Evolutionary conservation across 148 eudicot species (phyloP), one percentile per base, ranked within the genome.

Genomic region (Drosera capensis): DNA sequence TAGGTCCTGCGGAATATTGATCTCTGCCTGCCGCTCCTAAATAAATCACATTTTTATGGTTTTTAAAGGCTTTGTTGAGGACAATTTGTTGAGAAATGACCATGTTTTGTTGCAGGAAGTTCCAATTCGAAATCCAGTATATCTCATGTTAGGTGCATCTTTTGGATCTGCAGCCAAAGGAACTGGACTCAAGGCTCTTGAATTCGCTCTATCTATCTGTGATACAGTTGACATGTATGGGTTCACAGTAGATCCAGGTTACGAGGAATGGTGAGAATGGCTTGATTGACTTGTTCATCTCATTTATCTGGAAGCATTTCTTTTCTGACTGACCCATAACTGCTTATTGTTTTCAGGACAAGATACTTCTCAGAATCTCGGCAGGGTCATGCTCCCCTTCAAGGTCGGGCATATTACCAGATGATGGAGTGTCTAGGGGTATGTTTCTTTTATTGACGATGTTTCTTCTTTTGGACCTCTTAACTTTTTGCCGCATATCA

Each of bases 361-460:
- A 73, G 99, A 45, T 90, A 84, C 60, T 90, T 90, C 64, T 90
- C 99, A 24, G 99, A 84, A 64, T 84, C 99, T 54, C 93, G 99
- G 40, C 62, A 80, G 70, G 99, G 99, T 46, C 99, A 90, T 68
- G 80, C 99, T 48, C 99, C 99, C 49, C 65, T 90, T 48, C 93
- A 84, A 55, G 99, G 99, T 45, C 76, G 99, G 56, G 99, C 99
- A 24, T 90, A 90, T 66, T 90, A 84, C 65, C 99, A 90, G 73
- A 80, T 90, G 99, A 90, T 90, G 99, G 99, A 90, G 65, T 90
- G 99, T 57, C 71, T 90, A 25, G 99, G 99, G 49, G 99, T 90
- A 70, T 84, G 99, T 57, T 35, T 40, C 17, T 11, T 3, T n/a
- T n/a, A 28, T 38, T 30, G 6, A 12, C 25, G 15, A 30, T 51